Evolutionary conservation across 257 asterid species (phyloP), one percentile per base, ranked within the genome.

Genomic region (Capsicum chinense): DNA sequence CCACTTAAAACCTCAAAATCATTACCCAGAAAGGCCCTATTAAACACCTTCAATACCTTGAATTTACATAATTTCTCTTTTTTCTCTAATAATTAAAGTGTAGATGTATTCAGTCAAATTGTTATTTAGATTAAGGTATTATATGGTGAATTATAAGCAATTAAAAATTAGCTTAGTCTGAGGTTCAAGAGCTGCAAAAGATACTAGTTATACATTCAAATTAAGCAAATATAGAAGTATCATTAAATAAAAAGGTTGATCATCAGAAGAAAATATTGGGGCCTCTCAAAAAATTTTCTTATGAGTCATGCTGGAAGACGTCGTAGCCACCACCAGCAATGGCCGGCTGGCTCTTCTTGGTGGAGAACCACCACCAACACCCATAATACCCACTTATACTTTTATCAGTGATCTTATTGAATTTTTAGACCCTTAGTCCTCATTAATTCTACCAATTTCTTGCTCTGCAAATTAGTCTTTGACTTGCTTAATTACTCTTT

Each of bases 401-500:
- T 37, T 67, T 37, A 12, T 67, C 50, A 37, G 13, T 37, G 76
- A 68, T 68, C 76, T 52, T 68, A 52, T 68, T 68, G 78, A 68
- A 68, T 68, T 39, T 39, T 68, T 14, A 7, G 78, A 39, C 78
- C 15, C 14, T 68, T 39, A 39, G 54, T 68, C 54, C 26, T 68
- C 78, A 39, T 15, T 68, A 68, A 68, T 37, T 68, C 13, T 68
- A 14, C 50, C 5, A 11, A 19, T 35, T 67, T 67, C 74, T 67
- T 67, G 48, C 9, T 67, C 17, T 67, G 48, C 48, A 6, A 66
- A 67, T 67, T 19, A 67, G 48, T 67, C 19, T 67, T 3, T 67
- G 48, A 67, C 48, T 67, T 14, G 19, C 19, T 35, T 67, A 48
- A 67, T 14, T 35, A 67, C 50, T 13, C n/a, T 33, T 67, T 9